Evolutionary conservation across 352 stramenopile species (phyloP), one percentile per base, ranked within the genome.

Genomic region (Globisporangium abappressorium): DNA sequence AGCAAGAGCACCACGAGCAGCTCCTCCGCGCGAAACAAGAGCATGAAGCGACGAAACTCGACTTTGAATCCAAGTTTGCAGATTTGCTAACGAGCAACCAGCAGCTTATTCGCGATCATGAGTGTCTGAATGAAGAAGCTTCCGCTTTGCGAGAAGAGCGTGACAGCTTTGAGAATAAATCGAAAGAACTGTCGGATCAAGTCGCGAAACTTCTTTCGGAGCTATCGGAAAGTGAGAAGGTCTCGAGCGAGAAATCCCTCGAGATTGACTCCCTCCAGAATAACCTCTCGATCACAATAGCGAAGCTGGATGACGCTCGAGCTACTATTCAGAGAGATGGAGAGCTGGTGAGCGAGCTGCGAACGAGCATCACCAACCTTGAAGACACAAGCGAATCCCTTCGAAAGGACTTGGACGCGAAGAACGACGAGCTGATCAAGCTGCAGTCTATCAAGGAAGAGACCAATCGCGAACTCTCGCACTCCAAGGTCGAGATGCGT

Each of bases 41-140:
- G 22, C 62, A 63, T 22, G 78, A 82, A 41, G 33, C 57, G 18
- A 51, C 69, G 22, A 67, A 62, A 26, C 57, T 87, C 7, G 68
- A 84, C 28, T 73, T 78, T n/a, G 69, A 87, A 26, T 49, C 62
- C 22, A 71, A 68, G 51, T 57, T 87, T n/a, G 68, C 73, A 34
- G 68, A 87, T 62, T 41, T 69, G 26, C 46, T 56, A n/a, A 76
- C 77, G 53, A 57, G 41, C 24, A 80, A 80, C 20, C 62, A 66
- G 14, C 24, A 22, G 14, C 36, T 76, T 33, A 22, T 33, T 11
- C 56, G 28, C 5, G 34, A 68, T 6, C 49, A 59, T 33, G n/a
- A 47, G 14, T 26, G 18, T 3, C 30, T 46, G 33, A 30, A n/a
- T 18, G 41, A 43, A 28, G 58, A 59, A 20, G 54, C 46, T 1